Base-by-base conservation (phyloP, 2,329 filamentous ascomycete genomes). In the Grosmannia huntii region DNA sequence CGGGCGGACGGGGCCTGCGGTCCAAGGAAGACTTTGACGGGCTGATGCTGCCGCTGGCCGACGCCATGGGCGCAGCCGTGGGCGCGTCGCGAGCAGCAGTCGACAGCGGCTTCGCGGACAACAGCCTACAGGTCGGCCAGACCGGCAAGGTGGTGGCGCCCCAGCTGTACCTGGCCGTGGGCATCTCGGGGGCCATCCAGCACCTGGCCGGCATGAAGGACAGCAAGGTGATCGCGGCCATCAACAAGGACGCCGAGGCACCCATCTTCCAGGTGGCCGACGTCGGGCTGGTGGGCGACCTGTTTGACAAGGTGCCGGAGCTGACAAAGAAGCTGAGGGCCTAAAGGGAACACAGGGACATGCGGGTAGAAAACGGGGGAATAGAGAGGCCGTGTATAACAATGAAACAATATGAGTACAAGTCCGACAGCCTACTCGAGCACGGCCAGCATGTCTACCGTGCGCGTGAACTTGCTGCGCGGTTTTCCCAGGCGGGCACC, bases 141-240 rank as follows among this genome's bases (percentile, higher is more conserved):
- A 99, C 94, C 16, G 94, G 94, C 68, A 99, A 99, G 82, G 95
- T 97, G 62, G 92, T 99, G 57, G 94, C 94, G 53, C 94, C 94
- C 60, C 86, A 99, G 72, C 77, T 99, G 61, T 99, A 99, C 71
- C 80, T 99, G 65, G 95, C 90, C 57, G 91, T 92, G 14, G 94
- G 94, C 68, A 97, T 99, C 66, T 96, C 90, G 10, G 94, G 94
- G 57, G 94, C 94, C 25, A 99, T 99, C 66, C 94, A 99, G 75
- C 94, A 99, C 78, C 74, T 99, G 73, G 94, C 94, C 36, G 94
- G 94, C 69, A 99, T 99, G 94, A 99, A 99, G 81, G 94, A 99
- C 70, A 96, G 90, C 78, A 99, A 99, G 78, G 94, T 99, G 60
- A 99, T 99, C 75, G 94, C 92, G 25, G 90, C 90, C 16, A 97